Evolutionary conservation across 768 basidiomycete species (phyloP).

Genomic region (Chlorophyllum brunneum): DNA sequence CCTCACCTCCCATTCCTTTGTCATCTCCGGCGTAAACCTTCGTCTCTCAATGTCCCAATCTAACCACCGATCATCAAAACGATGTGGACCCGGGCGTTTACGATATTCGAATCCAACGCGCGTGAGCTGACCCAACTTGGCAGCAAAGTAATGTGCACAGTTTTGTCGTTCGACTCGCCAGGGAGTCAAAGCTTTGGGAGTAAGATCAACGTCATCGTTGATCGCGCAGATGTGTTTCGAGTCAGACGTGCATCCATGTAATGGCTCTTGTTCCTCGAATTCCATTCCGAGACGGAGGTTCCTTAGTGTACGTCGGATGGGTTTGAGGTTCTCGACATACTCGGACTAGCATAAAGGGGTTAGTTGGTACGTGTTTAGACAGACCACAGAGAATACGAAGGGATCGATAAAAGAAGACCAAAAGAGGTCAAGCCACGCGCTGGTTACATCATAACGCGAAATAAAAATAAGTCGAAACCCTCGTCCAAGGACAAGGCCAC

Average conservation of each 20-base stretch:
- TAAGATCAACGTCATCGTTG: constrained; percentile 6
- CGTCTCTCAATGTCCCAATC: constrained; percentile 32
- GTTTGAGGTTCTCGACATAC: constrained; percentile 9
- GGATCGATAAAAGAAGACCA: no score
- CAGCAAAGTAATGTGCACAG: constrained; percentile 33
- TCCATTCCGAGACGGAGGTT: constrained; percentile 9
- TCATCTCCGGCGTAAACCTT: constrained; percentile 15
- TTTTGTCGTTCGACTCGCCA: constrained; percentile 27
- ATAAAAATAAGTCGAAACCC: background rate
- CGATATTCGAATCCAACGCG: constrained; percentile 39
- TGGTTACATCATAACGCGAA: no score
- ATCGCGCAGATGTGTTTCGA: background rate
- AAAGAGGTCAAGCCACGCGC: no score
- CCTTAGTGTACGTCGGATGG: constrained; percentile 6
- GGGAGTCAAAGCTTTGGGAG: background rate
- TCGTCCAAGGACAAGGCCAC: background rate
- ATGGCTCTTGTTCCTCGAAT: constrained; percentile 8
- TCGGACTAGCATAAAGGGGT: constrained; percentile 7
- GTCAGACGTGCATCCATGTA: background rate
- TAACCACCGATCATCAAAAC: constrained; percentile 40
- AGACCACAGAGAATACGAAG: no score
- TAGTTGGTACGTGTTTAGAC: background rate
- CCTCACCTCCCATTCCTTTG: constrained; percentile 19
- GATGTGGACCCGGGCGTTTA: constrained; percentile 33
- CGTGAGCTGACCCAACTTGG: constrained; percentile 24